These are phyloP conservation scores for Clarireedia monteithiana DNA, from an alignment of 2,329 filamentous ascomycete species.

Conservation along the genomic window DNA sequence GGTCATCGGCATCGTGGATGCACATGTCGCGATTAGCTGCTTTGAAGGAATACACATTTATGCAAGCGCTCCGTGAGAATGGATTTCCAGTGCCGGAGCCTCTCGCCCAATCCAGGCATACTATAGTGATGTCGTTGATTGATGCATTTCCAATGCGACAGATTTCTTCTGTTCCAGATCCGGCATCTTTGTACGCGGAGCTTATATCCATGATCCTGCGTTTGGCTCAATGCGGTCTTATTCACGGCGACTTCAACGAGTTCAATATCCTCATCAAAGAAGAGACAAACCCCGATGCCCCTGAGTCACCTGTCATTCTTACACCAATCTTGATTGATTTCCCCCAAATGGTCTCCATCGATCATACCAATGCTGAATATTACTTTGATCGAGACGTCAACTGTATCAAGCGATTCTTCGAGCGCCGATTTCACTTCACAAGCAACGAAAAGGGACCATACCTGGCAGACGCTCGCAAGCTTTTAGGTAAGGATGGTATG, in stretches of 20 bases:
- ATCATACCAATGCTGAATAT: slow-evolving; percentile 88
- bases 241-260: slow-evolving; percentile 98
- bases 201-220: slow-evolving; percentile 79
- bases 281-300: slow-evolving; percentile 34
- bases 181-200: slow-evolving; percentile 82
- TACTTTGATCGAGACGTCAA: slow-evolving; percentile 96
- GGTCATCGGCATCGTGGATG: slow-evolving; percentile 85
- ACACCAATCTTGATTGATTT: slow-evolving; percentile 92
- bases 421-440: slow-evolving; percentile 79
- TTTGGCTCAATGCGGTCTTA: slow-evolving; percentile 78
- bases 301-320: slow-evolving; percentile 44
- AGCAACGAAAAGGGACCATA: slow-evolving; percentile 76
- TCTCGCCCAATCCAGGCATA: slow-evolving; percentile 83
- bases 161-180: slow-evolving; percentile 75
- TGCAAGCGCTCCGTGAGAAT: slow-evolving; percentile 75
- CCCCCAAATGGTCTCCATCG: slow-evolving; percentile 94
- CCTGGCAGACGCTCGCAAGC: slow-evolving; percentile 76
- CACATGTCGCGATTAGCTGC: slow-evolving; percentile 91
- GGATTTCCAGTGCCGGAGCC: slow-evolving; percentile 88
- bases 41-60: slow-evolving; percentile 90
- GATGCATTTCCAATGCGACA: slow-evolving; percentile 89
- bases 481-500: slow-evolving; percentile 54
- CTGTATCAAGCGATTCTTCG: slow-evolving; percentile 92
- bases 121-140: slow-evolving; percentile 90
- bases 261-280: slow-evolving; percentile 97